Percentiles rank a stretch among this genome's conserved stretches.
These are phyloP conservation scores for Inga laurina DNA, from an alignment of 306 rosid species.

Conservation along the genomic window DNA sequence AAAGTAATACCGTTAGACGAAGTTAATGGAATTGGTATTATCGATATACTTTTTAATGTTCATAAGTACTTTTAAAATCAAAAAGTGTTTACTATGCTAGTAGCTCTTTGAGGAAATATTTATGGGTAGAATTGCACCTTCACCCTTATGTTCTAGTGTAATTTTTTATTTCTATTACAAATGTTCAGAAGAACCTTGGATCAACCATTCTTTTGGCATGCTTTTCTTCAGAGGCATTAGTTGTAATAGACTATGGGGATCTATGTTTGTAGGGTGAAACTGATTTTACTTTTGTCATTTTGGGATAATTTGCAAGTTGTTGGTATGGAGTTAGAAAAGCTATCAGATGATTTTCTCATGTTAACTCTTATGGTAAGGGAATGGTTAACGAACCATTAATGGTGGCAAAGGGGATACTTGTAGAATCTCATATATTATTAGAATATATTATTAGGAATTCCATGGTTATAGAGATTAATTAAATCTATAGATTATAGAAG, in stretches of 20 bases:
- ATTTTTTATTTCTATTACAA: not conserved
- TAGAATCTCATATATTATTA: too few species aligned
- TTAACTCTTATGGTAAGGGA: not conserved
- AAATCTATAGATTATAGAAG: too few species aligned
- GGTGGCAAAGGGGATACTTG: not conserved
- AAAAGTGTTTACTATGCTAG: too few species aligned
- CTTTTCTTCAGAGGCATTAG: not conserved
- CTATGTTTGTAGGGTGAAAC: not conserved
- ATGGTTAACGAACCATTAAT: not conserved
- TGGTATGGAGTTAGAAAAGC: not conserved
- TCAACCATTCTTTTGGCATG: not conserved
- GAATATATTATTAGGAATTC: too few species aligned
- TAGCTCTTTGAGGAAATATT: too few species aligned
- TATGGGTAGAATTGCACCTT: too few species aligned
- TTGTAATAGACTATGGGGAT: not conserved
- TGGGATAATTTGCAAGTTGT: not conserved
- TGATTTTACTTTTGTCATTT: not conserved
- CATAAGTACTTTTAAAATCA: too few species aligned
- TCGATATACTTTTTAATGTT: too few species aligned
- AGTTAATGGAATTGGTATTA: too few species aligned
- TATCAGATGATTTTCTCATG: not conserved
- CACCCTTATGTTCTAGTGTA: too few species aligned
- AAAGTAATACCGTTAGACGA: too few species aligned
- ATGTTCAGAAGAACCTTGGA: not conserved
- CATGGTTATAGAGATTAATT: too few species aligned